These are phyloP conservation scores for Orbilia oligospora DNA, from an alignment of 2,329 filamentous ascomycete genomes.

Conservation along the genomic window DNA sequence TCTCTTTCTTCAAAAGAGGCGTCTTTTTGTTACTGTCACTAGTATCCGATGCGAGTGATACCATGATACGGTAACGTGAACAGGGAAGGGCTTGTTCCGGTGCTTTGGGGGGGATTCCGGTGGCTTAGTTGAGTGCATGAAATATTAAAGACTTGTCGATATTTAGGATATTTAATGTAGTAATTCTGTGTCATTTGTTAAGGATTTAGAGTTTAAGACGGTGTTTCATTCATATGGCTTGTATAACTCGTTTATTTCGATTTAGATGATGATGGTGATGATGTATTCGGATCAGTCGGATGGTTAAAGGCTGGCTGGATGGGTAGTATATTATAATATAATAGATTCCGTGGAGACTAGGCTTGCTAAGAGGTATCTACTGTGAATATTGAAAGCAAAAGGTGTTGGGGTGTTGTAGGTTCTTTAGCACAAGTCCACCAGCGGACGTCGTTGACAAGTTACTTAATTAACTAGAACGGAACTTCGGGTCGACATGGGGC, in stretches of 20 bases:
- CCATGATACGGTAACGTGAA: constrained; percentile 30
- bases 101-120: too few species aligned
- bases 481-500: background rate
- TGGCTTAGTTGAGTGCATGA: background rate
- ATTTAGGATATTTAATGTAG: too few species aligned
- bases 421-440: background rate
- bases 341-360: too few species aligned
- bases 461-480: too few species aligned
- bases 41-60: background rate
- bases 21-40: background rate
- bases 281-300: too few species aligned
- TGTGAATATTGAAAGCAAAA: background rate
- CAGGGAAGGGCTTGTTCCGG: background rate
- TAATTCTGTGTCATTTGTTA: too few species aligned
- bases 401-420: constrained; percentile 16
- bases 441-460: background rate
- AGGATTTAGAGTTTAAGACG: background rate
- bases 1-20: background rate
- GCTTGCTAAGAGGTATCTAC: too few species aligned
- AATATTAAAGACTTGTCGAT: too few species aligned
- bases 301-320: too few species aligned
- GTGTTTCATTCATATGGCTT: too few species aligned
- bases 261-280: too few species aligned
- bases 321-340: background rate
- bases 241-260: too few species aligned